phyloP scores from a whole-genome alignment of 1,139 yeast genomes.

The Suhomyces bolitotheri region DNA sequence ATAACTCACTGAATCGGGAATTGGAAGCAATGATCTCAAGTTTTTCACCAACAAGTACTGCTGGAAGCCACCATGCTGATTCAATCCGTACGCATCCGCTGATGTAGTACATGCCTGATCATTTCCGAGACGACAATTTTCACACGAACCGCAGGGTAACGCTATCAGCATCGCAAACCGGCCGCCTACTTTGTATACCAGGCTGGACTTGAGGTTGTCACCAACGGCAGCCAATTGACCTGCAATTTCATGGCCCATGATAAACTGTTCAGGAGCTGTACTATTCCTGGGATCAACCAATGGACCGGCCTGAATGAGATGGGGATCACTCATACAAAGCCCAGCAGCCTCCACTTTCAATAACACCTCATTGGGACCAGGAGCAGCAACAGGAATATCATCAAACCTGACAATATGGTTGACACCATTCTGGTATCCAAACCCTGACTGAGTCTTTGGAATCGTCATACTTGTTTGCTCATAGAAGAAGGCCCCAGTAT shows the following conservation, averaged over 20 bases:
- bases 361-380: constrained; percentile 39
- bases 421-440: constrained; percentile 22
- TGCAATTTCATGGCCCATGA: constrained; percentile 62
- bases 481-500: not conserved
- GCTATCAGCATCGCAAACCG: constrained; percentile 40
- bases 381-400: constrained; percentile 39
- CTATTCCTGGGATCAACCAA: constrained; percentile 14
- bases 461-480: constrained; percentile 10
- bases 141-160: constrained; percentile 47
- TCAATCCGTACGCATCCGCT: constrained; percentile 41
- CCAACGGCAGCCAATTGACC: constrained; percentile 50
- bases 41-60: constrained; percentile 43
- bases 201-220: constrained; percentile 24
- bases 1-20: constrained; percentile 48
- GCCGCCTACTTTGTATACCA: constrained; percentile 32
- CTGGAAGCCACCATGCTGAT: constrained; percentile 52
- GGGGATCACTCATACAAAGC: constrained; percentile 53
- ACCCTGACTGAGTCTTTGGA: constrained; percentile 22
- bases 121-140: constrained; percentile 41
- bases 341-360: constrained; percentile 55
- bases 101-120: constrained; percentile 39
- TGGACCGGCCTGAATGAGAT: constrained; percentile 35
- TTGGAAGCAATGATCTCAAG: constrained; percentile 39
- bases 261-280: constrained; percentile 32
- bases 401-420: constrained; percentile 18